Evolutionary conservation across 345 rosid genomes (phyloP).

Genomic region (Hypericum androsaemum): DNA sequence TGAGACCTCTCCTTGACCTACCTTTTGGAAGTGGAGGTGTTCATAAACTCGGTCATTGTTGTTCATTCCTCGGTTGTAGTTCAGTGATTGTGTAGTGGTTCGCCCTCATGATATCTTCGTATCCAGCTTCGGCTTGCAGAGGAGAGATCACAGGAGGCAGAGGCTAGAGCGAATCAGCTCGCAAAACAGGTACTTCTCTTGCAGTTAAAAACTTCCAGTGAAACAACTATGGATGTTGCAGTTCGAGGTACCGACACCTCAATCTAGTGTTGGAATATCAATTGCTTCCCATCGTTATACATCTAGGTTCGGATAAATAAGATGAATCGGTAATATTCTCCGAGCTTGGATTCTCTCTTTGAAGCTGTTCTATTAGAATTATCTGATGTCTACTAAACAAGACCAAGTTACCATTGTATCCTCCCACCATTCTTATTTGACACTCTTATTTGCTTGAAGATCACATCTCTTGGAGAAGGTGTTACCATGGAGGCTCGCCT

Average conservation of each 20-base stretch:
- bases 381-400: too few relatives aligned
- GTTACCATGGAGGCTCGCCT: slow-evolving; percentile 19
- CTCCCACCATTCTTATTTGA: background rate
- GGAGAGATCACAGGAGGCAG: slow-evolving; percentile 20
- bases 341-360: too few relatives aligned
- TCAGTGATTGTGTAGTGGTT: slow-evolving; percentile 9
- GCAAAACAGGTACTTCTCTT: slow-evolving; percentile 17
- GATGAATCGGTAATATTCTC: too few relatives aligned
- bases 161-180: slow-evolving; percentile 19
- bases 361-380: too few relatives aligned
- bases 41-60: too few relatives aligned
- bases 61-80: background rate
- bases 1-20: too few relatives aligned
- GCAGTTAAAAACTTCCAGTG: background rate
- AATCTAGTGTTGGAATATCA: too few relatives aligned
- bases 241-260: background rate
- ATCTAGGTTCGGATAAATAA: too few relatives aligned
- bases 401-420: too few relatives aligned
- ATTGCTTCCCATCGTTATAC: too few relatives aligned
- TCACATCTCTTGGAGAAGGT: slow-evolving; percentile 21
- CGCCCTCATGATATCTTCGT: slow-evolving; percentile 28
- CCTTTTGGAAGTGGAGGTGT: too few relatives aligned
- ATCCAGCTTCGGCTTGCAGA: slow-evolving; percentile 23
- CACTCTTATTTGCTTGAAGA: slow-evolving; percentile 1
- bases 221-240: background rate